Conservation (phyloP, 306 rosid genomes). For the Quercus agrifolia region DNA sequence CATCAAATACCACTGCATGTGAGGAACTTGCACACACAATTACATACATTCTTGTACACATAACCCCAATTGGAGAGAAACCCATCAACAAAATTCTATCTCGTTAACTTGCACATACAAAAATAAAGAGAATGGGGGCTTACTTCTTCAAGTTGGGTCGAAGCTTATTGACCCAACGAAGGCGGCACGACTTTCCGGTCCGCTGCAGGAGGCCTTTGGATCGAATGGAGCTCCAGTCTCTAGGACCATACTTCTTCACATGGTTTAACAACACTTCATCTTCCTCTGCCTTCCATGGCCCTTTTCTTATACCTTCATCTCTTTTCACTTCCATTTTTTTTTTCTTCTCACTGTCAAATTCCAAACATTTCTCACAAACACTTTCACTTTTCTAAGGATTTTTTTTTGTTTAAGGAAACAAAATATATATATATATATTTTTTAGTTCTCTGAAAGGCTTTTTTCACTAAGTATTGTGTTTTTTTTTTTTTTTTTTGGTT, state of each 20-base stretch:
- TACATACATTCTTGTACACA: neutral
- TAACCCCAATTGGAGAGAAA: neutral
- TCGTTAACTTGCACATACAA: too few species aligned
- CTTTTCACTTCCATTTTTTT: slow-evolving; percentile 44
- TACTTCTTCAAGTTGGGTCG: slow-evolving; percentile 87
- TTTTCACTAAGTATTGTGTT: neutral
- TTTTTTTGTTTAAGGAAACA: neutral
- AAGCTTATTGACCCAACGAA: slow-evolving; percentile 97
- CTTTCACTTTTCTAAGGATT: neutral
- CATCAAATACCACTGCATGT: neutral
- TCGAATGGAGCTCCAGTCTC: slow-evolving; percentile 99
- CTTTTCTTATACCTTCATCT: slow-evolving; percentile 59
- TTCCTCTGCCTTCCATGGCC: slow-evolving; percentile 83
- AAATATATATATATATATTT: neutral
- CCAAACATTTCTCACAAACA: neutral
- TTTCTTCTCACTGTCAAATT: neutral
- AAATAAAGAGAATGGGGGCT: too few species aligned
- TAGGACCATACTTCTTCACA: slow-evolving; percentile 69
- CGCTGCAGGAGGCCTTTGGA: slow-evolving; percentile 90
- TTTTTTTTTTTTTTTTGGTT: neutral
- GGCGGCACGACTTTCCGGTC: slow-evolving; percentile 93
- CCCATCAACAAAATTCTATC: neutral
- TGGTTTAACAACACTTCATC: slow-evolving; percentile 67
- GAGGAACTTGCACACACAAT: neutral
- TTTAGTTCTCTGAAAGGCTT: neutral